Evolutionary conservation across 768 basidiomycete species (phyloP), one percentile per base, ranked within the genome.

Genomic region (Mycena vulgaris): DNA sequence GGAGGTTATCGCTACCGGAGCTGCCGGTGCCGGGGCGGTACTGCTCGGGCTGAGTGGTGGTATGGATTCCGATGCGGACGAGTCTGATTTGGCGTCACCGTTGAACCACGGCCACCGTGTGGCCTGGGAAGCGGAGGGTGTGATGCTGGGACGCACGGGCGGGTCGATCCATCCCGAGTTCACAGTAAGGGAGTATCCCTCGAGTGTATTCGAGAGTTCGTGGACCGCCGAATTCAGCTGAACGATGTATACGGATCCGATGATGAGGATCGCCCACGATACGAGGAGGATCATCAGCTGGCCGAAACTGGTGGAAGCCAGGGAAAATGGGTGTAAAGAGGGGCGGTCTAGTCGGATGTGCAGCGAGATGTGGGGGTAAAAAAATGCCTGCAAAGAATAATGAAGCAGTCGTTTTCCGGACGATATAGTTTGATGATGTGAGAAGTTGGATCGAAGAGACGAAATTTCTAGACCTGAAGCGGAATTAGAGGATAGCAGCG

Each of bases 371-470:
- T 81, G 83, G 4, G 92, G 90, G 74, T 87, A 84, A 77, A 90
- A 92, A 74, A 86, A 88, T 70, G 84, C 88, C 62, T 86, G 85
- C 74, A 89, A 77, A 19, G 86, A 88, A 75, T 87, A 90, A 65
- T 89, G 89, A 42, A 90, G 79, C 11, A 93, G 79, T 72, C 81
- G 84, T 67, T 82, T 79, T 45, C 87, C 85, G n/a, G 81, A 79
- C 23, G 78, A 59, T 28, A 78, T 68, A 31, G 78, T 74, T 68
- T 85, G 83, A 65, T 88, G 86, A 74, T 92, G 85, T 39, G 82
- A 78, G 65, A 93, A 81, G 76, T 92, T 94, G 16, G 92, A 89
- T 13, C 79, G 81, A 25, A 89, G 67, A 17, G 84, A 81, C 9
- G 77, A 72, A 53, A 86, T 80, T 48, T 86, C 84, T 69, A 87